phyloP scores from a whole-genome alignment of 331 rosid genomes.

The Pyrus hybrid region DNA sequence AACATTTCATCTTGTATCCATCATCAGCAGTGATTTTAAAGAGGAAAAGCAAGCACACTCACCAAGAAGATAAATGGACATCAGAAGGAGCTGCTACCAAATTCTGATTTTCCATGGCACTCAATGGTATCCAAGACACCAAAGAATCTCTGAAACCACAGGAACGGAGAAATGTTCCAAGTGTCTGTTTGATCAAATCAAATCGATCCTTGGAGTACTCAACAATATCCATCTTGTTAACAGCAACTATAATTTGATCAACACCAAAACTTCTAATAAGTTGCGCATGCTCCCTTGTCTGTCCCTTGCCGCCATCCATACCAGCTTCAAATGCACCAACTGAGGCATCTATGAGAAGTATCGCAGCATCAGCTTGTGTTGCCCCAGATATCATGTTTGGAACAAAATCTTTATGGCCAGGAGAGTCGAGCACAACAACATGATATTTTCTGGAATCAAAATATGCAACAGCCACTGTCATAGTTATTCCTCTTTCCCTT shows the following conservation, averaged over 20 bases:
- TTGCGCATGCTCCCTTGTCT: slow-evolving; percentile 90
- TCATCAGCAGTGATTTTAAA: background rate
- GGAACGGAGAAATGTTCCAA: slow-evolving; percentile 71
- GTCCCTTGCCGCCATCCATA: slow-evolving; percentile 78
- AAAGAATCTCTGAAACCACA: slow-evolving; percentile 80
- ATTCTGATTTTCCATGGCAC: slow-evolving; percentile 94
- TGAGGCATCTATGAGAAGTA: slow-evolving; percentile 90
- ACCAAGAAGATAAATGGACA: slow-evolving; percentile 58
- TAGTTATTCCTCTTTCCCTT: slow-evolving; percentile 98
- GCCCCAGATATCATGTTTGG: slow-evolving; percentile 99
- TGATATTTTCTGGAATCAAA: slow-evolving; percentile 88
- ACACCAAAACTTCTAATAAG: slow-evolving; percentile 97
- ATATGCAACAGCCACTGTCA: slow-evolving; percentile 97
- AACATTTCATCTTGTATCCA: background rate
- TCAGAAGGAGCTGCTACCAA: slow-evolving; percentile 80
- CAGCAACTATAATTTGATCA: slow-evolving; percentile 79
- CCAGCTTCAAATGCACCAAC: slow-evolving; percentile 91
- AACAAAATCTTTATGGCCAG: slow-evolving; percentile 96
- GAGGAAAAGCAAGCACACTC: slow-evolving; percentile 19
- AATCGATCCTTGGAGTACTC: slow-evolving; percentile 74
- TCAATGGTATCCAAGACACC: slow-evolving; percentile 76
- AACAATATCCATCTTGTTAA: slow-evolving; percentile 90
- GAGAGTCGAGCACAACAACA: slow-evolving; percentile 94
- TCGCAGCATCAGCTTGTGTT: slow-evolving; percentile 95
- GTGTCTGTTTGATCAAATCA: slow-evolving; percentile 65